Conservation (phyloP, 305 asterid genomes). For the Solanum aculeatissimum region DNA sequence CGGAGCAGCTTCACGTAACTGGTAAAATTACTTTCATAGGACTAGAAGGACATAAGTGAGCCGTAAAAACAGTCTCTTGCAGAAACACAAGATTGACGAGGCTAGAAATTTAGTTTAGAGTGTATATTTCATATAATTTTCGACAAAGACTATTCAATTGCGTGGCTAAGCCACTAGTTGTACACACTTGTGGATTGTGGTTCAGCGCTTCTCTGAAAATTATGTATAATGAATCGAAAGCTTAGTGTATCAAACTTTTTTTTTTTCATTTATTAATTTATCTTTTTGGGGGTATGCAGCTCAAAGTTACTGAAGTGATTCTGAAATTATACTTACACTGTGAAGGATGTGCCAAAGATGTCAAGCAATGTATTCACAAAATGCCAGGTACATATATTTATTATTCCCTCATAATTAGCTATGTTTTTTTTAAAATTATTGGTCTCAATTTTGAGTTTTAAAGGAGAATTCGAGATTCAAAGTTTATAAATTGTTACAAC, state of each 20-base stretch:
- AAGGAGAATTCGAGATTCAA: too few relatives aligned
- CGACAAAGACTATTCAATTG: too few relatives aligned
- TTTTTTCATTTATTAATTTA: neutral
- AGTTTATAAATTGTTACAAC: too few relatives aligned
- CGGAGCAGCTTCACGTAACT: neutral
- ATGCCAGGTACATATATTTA: conserved; percentile 37
- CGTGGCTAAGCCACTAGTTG: too few relatives aligned
- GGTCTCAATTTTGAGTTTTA: neutral
- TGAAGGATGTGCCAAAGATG: conserved; percentile 60
- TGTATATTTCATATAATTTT: too few relatives aligned
- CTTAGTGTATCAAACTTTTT: neutral
- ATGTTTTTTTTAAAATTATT: neutral
- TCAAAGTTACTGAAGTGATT: conserved; percentile 34
- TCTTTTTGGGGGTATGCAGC: conserved; percentile 11
- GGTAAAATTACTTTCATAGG: neutral
- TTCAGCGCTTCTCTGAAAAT: neutral
- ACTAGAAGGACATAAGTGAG: neutral
- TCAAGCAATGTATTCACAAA: conserved; percentile 40
- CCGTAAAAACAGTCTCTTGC: neutral
- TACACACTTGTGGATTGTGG: neutral
- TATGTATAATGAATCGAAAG: neutral
- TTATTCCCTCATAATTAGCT: neutral
- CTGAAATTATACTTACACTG: conserved; percentile 55
- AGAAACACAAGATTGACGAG: neutral
- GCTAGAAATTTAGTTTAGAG: too few relatives aligned